A percentile compares a stretch with the other conserved stretches of the same genome.
Evolutionary conservation across 768 basidiomycete species (phyloP).

Genomic region (Trametes meyenii): DNA sequence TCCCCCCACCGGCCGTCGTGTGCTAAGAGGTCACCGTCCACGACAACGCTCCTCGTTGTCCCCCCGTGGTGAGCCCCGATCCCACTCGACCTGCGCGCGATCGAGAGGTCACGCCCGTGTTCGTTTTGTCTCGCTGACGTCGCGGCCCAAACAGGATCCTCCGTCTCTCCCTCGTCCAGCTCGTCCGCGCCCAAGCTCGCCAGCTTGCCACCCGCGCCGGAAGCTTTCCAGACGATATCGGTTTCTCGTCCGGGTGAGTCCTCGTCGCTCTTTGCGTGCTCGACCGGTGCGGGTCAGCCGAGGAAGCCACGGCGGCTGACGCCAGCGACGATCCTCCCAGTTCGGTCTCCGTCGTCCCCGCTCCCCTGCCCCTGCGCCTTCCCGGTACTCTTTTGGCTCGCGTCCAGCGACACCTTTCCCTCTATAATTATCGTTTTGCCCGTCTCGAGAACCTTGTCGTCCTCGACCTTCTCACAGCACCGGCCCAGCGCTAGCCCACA

Average conservation of each 20-base stretch:
- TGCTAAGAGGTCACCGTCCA: slow-evolving; percentile 19
- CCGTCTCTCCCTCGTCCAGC: slow-evolving; percentile 12
- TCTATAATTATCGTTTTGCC: slow-evolving; percentile 21
- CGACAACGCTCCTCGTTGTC: slow-evolving; percentile 14
- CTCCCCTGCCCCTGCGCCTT: slow-evolving; percentile 1
- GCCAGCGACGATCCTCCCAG: slow-evolving; percentile 11
- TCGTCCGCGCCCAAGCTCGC: background rate
- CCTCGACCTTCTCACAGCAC: slow-evolving; percentile 7
- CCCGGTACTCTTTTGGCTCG: slow-evolving; percentile 17
- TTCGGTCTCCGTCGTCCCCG: slow-evolving; percentile 4
- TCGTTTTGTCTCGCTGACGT: slow-evolving; percentile 3
- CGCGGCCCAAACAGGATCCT: slow-evolving; percentile 15
- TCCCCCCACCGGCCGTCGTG: slow-evolving; percentile 12
- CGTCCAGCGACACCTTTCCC: slow-evolving; percentile 18
- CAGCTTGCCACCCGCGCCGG: slow-evolving; percentile 1
- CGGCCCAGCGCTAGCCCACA: slow-evolving; percentile 10
- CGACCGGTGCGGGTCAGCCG: background rate
- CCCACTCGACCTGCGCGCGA: background rate
- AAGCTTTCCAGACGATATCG: slow-evolving; percentile 5
- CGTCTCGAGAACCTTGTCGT: slow-evolving; percentile 1
- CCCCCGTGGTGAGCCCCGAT: slow-evolving; percentile 8
- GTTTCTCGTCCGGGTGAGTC: slow-evolving; percentile 4
- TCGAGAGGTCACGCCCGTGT: background rate
- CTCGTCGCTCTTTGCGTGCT: background rate
- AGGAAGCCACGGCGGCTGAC: slow-evolving; percentile 8